These are phyloP conservation scores for Mycothermus thermophilus DNA, from an alignment of 495 filamentous ascomycete species.

Conservation along the genomic window DNA sequence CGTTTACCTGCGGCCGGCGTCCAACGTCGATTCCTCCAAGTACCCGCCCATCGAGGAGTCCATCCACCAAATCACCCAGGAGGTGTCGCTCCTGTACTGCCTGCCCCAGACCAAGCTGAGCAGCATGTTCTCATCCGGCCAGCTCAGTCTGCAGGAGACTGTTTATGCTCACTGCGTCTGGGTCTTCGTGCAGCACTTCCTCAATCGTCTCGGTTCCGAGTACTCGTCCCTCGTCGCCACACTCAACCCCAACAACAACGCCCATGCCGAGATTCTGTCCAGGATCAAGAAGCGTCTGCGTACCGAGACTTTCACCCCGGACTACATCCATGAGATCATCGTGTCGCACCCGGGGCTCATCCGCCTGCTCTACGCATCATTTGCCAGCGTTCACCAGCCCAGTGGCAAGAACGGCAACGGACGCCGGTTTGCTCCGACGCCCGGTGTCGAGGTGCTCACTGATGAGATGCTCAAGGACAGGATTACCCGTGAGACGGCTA, in stretches of 20 bases:
- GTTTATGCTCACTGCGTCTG: conserved; percentile 94
- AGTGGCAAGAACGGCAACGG: conserved; percentile 65
- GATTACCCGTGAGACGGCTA: conserved; percentile 67
- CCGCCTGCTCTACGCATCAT: conserved; percentile 76
- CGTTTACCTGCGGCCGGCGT: conserved; percentile 68
- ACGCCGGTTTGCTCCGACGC: conserved; percentile 52
- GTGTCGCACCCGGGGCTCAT: conserved; percentile 78
- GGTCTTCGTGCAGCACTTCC: conserved; percentile 94
- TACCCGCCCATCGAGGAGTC: conserved; percentile 63
- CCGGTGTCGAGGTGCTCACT: conserved; percentile 60
- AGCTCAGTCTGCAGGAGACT: conserved; percentile 87
- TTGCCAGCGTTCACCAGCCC: conserved; percentile 81
- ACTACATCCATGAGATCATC: conserved; percentile 96
- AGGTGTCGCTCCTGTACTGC: conserved; percentile 92
- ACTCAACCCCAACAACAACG: conserved; percentile 56
- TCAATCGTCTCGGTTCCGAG: conserved; percentile 87
- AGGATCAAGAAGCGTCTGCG: conserved; percentile 93
- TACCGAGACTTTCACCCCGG: conserved; percentile 92
- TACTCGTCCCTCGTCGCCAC: conserved; percentile 76
- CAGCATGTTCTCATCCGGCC: conserved; percentile 70
- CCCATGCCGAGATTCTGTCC: conserved; percentile 78
- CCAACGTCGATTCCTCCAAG: conserved; percentile 35
- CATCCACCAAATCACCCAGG: conserved; percentile 98
- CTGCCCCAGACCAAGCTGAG: conserved; percentile 95
- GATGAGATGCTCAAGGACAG: conserved; percentile 63